Conservation (phyloP, 257 asterid species). For the Ocimum tenuiflorum region DNA sequence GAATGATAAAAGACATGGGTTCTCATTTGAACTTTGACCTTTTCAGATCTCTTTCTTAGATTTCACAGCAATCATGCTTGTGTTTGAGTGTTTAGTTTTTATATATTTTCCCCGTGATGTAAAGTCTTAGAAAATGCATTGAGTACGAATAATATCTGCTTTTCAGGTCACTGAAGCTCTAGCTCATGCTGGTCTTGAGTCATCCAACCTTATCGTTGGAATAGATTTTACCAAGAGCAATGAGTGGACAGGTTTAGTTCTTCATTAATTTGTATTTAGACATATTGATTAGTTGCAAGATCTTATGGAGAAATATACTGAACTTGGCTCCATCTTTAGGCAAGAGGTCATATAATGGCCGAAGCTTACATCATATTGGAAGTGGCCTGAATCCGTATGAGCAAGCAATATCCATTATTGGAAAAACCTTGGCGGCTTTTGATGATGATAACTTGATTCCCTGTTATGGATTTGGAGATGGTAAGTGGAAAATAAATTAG, state of each 20-base stretch:
- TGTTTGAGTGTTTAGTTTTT: not conserved
- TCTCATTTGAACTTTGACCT: not conserved
- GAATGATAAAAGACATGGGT: not conserved
- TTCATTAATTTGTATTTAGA: not conserved
- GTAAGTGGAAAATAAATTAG: slow-evolving; percentile 29
- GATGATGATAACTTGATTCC: slow-evolving; percentile 97
- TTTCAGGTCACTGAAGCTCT: slow-evolving; percentile 83
- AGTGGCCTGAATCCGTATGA: slow-evolving; percentile 68
- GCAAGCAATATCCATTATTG: slow-evolving; percentile 83
- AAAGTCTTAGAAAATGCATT: not conserved
- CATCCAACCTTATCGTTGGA: slow-evolving; percentile 89
- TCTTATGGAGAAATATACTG: slow-evolving; percentile 16
- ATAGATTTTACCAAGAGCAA: slow-evolving; percentile 96
- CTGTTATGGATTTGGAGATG: slow-evolving; percentile 94
- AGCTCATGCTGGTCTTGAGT: slow-evolving; percentile 85
- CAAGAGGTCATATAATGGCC: slow-evolving; percentile 53
- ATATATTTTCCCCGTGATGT: not conserved
- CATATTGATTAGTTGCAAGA: not conserved
- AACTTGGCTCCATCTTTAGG: slow-evolving; percentile 42
- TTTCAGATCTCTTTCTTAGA: not conserved
- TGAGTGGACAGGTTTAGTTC: slow-evolving; percentile 82
- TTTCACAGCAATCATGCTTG: not conserved
- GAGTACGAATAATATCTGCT: slow-evolving; percentile 5
- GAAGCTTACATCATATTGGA: slow-evolving; percentile 77
- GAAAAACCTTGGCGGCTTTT: slow-evolving; percentile 81